phyloP scores from a whole-genome alignment of 148 eudicot genomes.

The Persicaria maculosa region DNA sequence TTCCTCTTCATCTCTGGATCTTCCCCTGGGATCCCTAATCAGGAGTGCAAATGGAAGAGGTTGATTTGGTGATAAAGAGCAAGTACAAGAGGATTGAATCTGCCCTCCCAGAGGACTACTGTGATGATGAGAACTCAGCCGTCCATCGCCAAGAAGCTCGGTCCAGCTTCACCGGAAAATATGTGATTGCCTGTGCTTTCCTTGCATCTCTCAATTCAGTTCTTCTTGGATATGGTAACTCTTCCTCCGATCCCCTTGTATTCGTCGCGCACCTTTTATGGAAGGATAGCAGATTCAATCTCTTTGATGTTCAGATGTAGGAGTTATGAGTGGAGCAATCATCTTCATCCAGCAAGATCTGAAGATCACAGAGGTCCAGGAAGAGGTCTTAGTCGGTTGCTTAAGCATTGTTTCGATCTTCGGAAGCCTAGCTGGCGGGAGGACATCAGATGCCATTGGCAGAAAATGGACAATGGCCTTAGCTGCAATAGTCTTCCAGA shows the following conservation, averaged over 20 bases:
- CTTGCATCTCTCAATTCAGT: neutral
- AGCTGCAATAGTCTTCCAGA: constrained; percentile 58
- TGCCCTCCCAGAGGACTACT: constrained; percentile 4
- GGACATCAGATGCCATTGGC: constrained; percentile 62
- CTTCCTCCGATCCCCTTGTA: neutral
- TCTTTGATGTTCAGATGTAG: constrained; percentile 45
- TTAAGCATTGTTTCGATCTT: constrained; percentile 53
- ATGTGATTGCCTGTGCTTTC: constrained; percentile 6
- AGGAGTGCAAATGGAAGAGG: neutral
- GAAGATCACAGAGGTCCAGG: constrained; percentile 61
- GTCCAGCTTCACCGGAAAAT: neutral
- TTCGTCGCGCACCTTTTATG: too few relatives aligned
- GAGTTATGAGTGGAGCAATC: constrained; percentile 87
- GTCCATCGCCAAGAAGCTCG: neutral
- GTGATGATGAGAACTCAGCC: neutral
- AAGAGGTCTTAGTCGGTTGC: constrained; percentile 60
- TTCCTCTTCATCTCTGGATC: neutral
- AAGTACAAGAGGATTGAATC: constrained; percentile 7
- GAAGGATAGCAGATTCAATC: neutral
- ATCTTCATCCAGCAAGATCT: constrained; percentile 63
- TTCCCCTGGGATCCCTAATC: neutral
- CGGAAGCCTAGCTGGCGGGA: constrained; percentile 68
- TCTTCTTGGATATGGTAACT: constrained; percentile 7
- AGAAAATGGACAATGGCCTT: constrained; percentile 79
- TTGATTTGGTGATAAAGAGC: constrained; percentile 5